Evolutionary conservation across 2,329 filamentous ascomycete species (phyloP), one percentile per base, ranked within the genome.

Genomic region (Scytalidium lignicola): DNA sequence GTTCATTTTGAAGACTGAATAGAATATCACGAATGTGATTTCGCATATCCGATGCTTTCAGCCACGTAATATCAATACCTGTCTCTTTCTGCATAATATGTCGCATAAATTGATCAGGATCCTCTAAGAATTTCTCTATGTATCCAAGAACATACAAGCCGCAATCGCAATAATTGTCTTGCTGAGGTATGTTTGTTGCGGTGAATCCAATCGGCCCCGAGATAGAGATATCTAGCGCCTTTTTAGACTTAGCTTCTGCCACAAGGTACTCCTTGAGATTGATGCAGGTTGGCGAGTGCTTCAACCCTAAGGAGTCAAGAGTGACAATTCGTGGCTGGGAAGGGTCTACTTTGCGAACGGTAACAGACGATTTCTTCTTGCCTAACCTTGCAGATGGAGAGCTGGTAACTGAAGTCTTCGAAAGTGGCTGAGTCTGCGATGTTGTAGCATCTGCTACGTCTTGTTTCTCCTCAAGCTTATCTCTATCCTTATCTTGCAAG

Each of bases 81-180:
- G 78, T 80, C 0, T 64, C 58, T 39, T 76, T 79, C 21, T 74
- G 76, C 4, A 96, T 70, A 17, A 95, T 70, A 52, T 79, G 83
- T 18, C 70, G 70, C 15, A 88, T 74, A 56, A 95, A 93, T 0
- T 63, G 66, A 54, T 88, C 81, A 0, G 92, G 92, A 51, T 89
- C 71, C 46, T 81, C 75, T 15, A 95, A 76, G 55, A 99, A 96
- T 55, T 87, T 83, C 55, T 90, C 80, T 47, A 95, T 75, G 61
- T 97, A 99, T 2, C 85, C 86, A 3, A 96, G 72, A 2, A 97
- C 72, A 58, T 87, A 99, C 0, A 96, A 72, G 8, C 93, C 93
- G 61, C 93, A 99, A 64, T 99, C 93, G 53, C 81, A 91, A 58
- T 78, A 87, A 62, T 99, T 97, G 44, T 80, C 70, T 65, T 99